Evolutionary conservation across 1,139 yeast genomes (phyloP), one percentile per base, ranked within the genome.

Genomic region (Suhomyces taliae): DNA sequence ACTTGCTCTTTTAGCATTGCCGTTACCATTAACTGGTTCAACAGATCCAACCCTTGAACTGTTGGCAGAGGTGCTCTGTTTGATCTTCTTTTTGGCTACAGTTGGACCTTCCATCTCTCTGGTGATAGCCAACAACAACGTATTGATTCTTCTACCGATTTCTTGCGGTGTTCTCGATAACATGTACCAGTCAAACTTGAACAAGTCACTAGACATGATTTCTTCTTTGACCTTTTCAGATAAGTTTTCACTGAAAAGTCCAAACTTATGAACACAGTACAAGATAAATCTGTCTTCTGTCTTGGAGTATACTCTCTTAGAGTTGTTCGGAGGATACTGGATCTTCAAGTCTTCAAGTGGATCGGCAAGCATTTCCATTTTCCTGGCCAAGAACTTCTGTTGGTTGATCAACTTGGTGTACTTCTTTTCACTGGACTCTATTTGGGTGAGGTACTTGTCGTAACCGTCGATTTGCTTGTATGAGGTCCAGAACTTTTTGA

Each of bases 241-340:
- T 39, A 93, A 72, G 47, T 82, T 79, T 36, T 86, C 89, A 32
- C 82, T 72, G 57, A 84, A 81, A 24, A 91, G 70, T 0, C 99
- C 99, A 56, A 84, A 79, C 54, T 87, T 84, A 63, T 88, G 78
- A 38, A 90, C 87, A 55, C 86, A 83, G 34, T 81, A 71, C 46
- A 95, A 67, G 44, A 93, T 71, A 61, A 87, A 93, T 47, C 96
- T 78, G 61, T 93, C 99, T 63, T 93, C 99, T 1, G 82, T 76
- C 45, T 87, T 87, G 6, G 95, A 85, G 62, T 90, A 93, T 7
- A 89, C 79, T 57, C 95, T 73, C 58, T 90, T 87, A 34, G 97
- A 90, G 62, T 90, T 90, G 60, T 90, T 90, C n/a, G 96, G 95
- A 0, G 97, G 97, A 57, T 90, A 90, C 47, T 81, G 86, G 37